phyloP scores from a whole-genome alignment of 352 stramenopile species.

The Phytophthora vignae region DNA sequence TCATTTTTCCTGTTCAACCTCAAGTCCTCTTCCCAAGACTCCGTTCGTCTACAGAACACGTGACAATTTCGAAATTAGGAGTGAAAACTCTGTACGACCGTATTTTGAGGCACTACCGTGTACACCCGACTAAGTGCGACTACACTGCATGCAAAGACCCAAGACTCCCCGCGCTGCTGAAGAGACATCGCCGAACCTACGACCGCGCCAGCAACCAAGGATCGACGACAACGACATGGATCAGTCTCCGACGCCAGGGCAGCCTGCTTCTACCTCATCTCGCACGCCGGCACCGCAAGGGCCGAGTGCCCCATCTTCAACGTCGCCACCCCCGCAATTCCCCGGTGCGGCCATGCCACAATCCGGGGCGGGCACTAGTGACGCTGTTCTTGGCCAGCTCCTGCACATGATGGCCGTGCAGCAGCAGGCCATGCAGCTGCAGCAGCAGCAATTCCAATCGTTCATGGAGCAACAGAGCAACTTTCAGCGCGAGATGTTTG shows the following conservation, averaged over 20 bases:
- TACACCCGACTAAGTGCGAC: slow-evolving; percentile 3
- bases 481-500: slow-evolving; percentile 22
- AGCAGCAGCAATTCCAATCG: slow-evolving; percentile 15
- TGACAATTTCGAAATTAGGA: background rate
- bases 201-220: slow-evolving; percentile 2
- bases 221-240: slow-evolving; percentile 1
- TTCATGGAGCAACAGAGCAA: slow-evolving; percentile 23
- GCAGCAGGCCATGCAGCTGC: slow-evolving; percentile 9
- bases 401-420: slow-evolving; percentile 8
- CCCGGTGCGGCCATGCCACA: slow-evolving; percentile 6
- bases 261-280: background rate
- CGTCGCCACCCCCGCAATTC: slow-evolving; percentile 1
- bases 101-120: slow-evolving; percentile 11
- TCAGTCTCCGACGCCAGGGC: background rate
- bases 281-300: background rate
- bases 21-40: too few relatives aligned
- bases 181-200: slow-evolving; percentile 5
- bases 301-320: background rate
- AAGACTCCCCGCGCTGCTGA: slow-evolving; percentile 4
- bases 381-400: background rate
- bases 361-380: background rate
- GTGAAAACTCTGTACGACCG: slow-evolving; percentile 9
- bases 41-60: too few relatives aligned
- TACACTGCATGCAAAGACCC: slow-evolving; percentile 7
- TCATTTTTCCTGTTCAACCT: too few relatives aligned